Evolutionary conservation across 352 stramenopile species (phyloP), one percentile per base, ranked within the genome.

Genomic region (Phytophthora agathidicida): DNA sequence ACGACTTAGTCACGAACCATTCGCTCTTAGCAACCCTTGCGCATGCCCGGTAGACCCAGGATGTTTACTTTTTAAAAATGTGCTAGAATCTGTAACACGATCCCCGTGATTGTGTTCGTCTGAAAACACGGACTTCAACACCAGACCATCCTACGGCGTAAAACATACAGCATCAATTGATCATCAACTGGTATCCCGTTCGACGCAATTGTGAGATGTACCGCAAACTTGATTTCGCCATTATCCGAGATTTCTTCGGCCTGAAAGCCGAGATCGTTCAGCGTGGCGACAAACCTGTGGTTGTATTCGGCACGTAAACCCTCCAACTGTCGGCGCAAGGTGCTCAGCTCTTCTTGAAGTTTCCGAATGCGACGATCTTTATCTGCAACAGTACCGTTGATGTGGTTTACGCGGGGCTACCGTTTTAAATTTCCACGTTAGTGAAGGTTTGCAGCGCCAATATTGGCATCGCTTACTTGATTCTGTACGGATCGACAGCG

Each of bases 401-500:
- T 95, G 41, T 95, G 83, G 50, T 95, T 95, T 30, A 93, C 83
- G 1, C 83, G 77, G 2, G 86, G 86, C 73, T 90, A 45, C 5
- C 13, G 46, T 7, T 27, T 9, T 1, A 3, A 56, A 46, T 30
- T 13, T 2, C 1, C 31, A 30, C 11, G 16, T 53, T 53, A 65
- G 53, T 16, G n/a, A 14, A 11, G 14, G 22, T 57, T 27, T 59
- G 0, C 13, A 42, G 17, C 41, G 22, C 3, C 19, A 37, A 7
- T n/a, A 3, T n/a, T 31, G 10, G n/a, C 9, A 39, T 7, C 7
- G 16, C 41, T 35, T 62, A 83, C 78, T 36, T 97, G 83, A 49
- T 97, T 97, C 36, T 96, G 83, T 28, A 97, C 91, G 1, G 87
- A 96, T 58, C 91, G 85, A 53, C 88, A 97, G 20, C 89, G 82